A percentile compares a stretch with the other conserved stretches of the same genome.
phyloP scores from a whole-genome alignment of 2,329 filamentous ascomycete species.

The Xylaria sp. region DNA sequence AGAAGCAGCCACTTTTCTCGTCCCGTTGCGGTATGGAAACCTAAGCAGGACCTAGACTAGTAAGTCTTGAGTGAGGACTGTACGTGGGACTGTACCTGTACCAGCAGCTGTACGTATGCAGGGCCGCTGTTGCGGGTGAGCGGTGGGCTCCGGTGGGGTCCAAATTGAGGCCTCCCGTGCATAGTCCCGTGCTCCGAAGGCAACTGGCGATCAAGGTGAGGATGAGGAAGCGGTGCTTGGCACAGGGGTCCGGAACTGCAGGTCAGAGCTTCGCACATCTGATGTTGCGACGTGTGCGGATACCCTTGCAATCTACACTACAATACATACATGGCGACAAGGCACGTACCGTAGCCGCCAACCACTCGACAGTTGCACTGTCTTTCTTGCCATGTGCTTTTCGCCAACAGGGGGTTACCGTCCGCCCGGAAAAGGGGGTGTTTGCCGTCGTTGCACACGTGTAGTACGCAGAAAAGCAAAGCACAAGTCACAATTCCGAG shows the following conservation, averaged over 20 bases:
- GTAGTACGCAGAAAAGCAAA: background rate
- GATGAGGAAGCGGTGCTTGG: conserved; percentile 19
- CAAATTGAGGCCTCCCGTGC: conserved; percentile 25
- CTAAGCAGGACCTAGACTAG: background rate
- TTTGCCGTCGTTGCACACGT: background rate
- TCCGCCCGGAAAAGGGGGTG: background rate
- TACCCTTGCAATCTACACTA: conserved; percentile 14
- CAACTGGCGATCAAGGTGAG: conserved; percentile 15
- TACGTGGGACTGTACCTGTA: too few relatives aligned
- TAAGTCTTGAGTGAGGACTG: too few relatives aligned
- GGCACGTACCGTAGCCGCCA: background rate
- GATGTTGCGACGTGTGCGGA: conserved; percentile 8
- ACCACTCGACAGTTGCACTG: conserved; percentile 6
- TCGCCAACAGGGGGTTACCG: conserved; percentile 1
- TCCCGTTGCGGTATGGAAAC: conserved; percentile 8
- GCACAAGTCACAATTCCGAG: background rate
- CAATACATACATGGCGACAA: too few relatives aligned
- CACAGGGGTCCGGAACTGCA: conserved; percentile 18
- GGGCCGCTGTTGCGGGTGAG: conserved; percentile 17
- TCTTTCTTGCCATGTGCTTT: conserved; percentile 18
- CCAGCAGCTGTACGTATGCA: background rate
- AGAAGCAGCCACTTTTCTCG: conserved; percentile 6
- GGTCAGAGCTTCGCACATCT: conserved; percentile 20
- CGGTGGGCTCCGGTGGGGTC: conserved; percentile 22
- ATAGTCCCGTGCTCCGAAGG: conserved; percentile 12